phyloP scores from a whole-genome alignment of 306 rosid genomes.

The Psophocarpus tetragonolobus region DNA sequence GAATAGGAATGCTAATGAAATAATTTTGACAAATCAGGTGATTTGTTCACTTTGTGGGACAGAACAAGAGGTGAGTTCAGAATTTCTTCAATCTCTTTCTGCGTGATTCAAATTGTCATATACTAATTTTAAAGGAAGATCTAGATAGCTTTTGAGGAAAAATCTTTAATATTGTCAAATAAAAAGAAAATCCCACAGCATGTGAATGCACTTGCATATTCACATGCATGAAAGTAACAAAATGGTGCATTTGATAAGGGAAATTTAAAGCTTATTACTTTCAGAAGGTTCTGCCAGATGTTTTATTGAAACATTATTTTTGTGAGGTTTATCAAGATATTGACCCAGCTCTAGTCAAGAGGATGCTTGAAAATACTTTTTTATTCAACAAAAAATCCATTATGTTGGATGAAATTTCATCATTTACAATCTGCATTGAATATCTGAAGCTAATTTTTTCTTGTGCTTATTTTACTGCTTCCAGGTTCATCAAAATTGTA shows the following conservation, averaged over 20 bases:
- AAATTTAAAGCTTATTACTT: background rate
- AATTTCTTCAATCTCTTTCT: constrained; percentile 12
- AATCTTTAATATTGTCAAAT: background rate
- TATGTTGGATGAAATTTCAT: background rate
- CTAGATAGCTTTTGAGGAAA: background rate
- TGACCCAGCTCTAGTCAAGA: background rate
- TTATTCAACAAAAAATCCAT: background rate
- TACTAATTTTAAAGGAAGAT: constrained; percentile 3
- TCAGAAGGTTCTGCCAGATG: background rate
- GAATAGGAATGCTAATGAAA: constrained; percentile 26
- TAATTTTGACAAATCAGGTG: constrained; percentile 50
- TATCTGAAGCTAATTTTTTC: background rate
- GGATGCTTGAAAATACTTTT: background rate
- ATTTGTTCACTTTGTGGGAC: constrained; percentile 83
- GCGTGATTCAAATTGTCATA: background rate
- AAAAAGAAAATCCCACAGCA: background rate
- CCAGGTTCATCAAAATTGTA: constrained; percentile 81
- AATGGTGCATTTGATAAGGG: background rate
- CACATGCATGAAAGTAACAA: background rate
- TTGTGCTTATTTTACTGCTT: constrained; percentile 9
- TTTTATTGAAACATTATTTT: background rate
- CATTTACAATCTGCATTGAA: background rate
- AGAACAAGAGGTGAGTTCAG: constrained; percentile 76
- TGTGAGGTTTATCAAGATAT: background rate
- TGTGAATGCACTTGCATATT: background rate